These are phyloP conservation scores for Pseudopithomyces chartarum DNA, from an alignment of 2,329 filamentous ascomycete species.

Conservation along the genomic window DNA sequence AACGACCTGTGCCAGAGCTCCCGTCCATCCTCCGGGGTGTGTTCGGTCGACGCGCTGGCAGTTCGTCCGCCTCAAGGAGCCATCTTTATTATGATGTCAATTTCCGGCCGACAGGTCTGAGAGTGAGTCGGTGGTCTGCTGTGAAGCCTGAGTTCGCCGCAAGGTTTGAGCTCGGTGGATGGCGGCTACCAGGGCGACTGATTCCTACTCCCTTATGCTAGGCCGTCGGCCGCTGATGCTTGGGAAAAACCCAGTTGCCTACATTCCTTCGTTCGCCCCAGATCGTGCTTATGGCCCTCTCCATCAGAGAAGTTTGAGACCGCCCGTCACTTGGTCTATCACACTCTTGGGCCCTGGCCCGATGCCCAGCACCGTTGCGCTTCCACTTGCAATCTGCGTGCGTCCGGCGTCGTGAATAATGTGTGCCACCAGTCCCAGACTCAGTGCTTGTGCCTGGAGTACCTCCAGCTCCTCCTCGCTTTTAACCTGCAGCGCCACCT, in stretches of 20 bases:
- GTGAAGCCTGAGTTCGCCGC: conserved; percentile 56
- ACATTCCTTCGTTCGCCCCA: conserved; percentile 56
- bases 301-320: conserved; percentile 75
- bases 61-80: conserved; percentile 78
- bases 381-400: conserved; percentile 94
- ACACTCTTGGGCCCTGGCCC: conserved; percentile 78
- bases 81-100: conserved; percentile 80
- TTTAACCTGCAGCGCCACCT: conserved; percentile 90
- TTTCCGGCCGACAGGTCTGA: conserved; percentile 97
- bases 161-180: conserved; percentile 46
- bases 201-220: conserved; percentile 73
- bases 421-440: conserved; percentile 83
- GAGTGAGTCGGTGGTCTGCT: conserved; percentile 66
- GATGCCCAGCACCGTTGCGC: conserved; percentile 85
- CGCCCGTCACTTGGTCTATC: conserved; percentile 83
- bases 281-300: not conserved
- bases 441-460: conserved; percentile 78
- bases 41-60: conserved; percentile 82
- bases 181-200: conserved; percentile 41
- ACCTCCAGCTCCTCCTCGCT: conserved; percentile 79
- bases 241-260: conserved; percentile 82
- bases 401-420: conserved; percentile 94
- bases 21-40: conserved; percentile 61
- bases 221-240: conserved; percentile 89
- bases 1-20: conserved; percentile 88